These are phyloP conservation scores for Cicer cuneatum DNA, from an alignment of 306 rosid species.

Conservation along the genomic window DNA sequence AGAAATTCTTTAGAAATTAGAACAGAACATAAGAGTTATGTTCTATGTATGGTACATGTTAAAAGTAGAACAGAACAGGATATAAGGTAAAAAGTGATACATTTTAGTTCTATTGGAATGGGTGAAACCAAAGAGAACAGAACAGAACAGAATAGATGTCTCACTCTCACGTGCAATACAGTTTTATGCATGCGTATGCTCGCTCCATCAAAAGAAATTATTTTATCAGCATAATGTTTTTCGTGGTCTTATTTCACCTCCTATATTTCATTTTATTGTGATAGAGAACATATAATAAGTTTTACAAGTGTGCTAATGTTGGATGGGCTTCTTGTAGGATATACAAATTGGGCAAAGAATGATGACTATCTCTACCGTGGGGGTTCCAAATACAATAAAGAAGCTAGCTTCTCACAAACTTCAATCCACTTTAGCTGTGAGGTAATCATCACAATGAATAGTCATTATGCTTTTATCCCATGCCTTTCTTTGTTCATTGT, in stretches of 20 bases:
- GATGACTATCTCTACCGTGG: constrained; percentile 97
- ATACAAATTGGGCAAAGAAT: constrained; percentile 96
- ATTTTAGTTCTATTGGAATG: neutral
- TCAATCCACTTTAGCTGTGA: constrained; percentile 97
- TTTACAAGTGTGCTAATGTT: constrained; percentile 38
- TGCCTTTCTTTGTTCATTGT: neutral
- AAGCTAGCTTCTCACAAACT: constrained; percentile 93
- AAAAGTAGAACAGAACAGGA: neutral
- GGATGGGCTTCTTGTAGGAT: constrained; percentile 58
- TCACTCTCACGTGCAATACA: neutral
- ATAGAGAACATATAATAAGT: constrained; percentile 24
- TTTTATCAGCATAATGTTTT: constrained; percentile 22
- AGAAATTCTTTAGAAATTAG: constrained; percentile 13
- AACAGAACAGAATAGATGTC: neutral
- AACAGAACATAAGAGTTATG: neutral
- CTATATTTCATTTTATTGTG: constrained; percentile 9
- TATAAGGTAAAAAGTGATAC: neutral
- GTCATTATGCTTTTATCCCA: neutral
- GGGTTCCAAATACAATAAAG: constrained; percentile 93
- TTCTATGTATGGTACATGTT: constrained; percentile 8
- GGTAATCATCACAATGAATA: constrained; percentile 51
- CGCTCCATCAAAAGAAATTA: constrained; percentile 34
- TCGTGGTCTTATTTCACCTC: constrained; percentile 22
- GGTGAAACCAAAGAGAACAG: neutral
- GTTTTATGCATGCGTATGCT: constrained; percentile 17